phyloP scores from a whole-genome alignment of 768 basidiomycete genomes.

The Boletus tylopilopsis region DNA sequence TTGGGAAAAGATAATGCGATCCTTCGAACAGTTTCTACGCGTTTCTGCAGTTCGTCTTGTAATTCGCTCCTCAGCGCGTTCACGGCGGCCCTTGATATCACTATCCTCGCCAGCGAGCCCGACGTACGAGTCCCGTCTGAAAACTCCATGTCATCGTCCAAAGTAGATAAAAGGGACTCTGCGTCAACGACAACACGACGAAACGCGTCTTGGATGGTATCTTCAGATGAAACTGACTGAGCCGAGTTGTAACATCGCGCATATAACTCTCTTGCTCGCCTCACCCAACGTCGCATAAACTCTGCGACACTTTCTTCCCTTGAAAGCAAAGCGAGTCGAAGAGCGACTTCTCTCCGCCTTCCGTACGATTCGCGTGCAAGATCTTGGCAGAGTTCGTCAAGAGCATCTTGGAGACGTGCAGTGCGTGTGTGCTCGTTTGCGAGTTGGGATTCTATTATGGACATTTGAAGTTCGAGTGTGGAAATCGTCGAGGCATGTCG shows the following conservation, averaged over 20 bases:
- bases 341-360: slow-evolving; percentile 62
- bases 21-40: slow-evolving; percentile 34
- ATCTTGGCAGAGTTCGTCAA: slow-evolving; percentile 71
- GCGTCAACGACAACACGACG: slow-evolving; percentile 34
- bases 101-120: slow-evolving; percentile 51
- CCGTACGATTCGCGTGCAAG: slow-evolving; percentile 69
- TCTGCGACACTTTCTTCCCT: slow-evolving; percentile 63
- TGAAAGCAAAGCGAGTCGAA: slow-evolving; percentile 58
- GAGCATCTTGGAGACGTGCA: slow-evolving; percentile 49
- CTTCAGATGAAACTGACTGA: slow-evolving; percentile 6
- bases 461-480: slow-evolving; percentile 52
- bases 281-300: slow-evolving; percentile 53
- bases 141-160: slow-evolving; percentile 33
- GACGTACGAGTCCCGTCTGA: slow-evolving; percentile 23
- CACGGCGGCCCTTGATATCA: slow-evolving; percentile 47
- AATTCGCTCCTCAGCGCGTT: slow-evolving; percentile 55
- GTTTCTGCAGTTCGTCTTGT: slow-evolving; percentile 48
- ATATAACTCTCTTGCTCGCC: slow-evolving; percentile 44
- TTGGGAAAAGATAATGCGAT: neutral
- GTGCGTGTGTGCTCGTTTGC: slow-evolving; percentile 40
- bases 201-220: slow-evolving; percentile 25
- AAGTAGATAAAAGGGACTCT: slow-evolving; percentile 29
- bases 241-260: slow-evolving; percentile 19
- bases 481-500: slow-evolving; percentile 60
- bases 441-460: slow-evolving; percentile 41